phyloP scores from a whole-genome alignment of 768 basidiomycete species.

The Rhodotorula toruloides region DNA sequence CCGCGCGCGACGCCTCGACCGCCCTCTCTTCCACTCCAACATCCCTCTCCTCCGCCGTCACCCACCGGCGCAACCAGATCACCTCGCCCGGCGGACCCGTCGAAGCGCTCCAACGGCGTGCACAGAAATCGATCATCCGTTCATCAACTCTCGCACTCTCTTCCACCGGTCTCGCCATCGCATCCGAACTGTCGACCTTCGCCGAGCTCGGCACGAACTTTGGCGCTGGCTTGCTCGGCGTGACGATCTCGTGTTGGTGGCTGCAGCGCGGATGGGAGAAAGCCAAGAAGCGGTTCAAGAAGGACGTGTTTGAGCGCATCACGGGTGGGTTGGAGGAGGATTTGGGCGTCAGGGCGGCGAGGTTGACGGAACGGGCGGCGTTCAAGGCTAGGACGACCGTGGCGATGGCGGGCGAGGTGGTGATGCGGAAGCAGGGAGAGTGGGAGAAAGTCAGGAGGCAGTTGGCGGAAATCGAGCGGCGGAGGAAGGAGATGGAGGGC shows the following conservation, averaged over 20 bases:
- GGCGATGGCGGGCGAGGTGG: not conserved
- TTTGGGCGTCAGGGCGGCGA: slow-evolving; percentile 14
- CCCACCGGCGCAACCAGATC: slow-evolving; percentile 29
- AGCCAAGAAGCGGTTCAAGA: slow-evolving; percentile 32
- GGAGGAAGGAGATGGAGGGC: not conserved
- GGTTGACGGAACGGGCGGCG: not conserved
- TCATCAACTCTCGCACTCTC: not conserved
- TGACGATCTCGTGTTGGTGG: slow-evolving; percentile 26
- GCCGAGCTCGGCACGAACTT: slow-evolving; percentile 21
- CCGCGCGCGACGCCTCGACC: not conserved
- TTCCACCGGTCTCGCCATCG: not conserved
- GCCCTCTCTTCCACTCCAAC: not conserved
- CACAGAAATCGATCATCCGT: slow-evolving; percentile 29
- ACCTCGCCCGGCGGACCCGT: slow-evolving; percentile 33
- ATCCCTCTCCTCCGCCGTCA: slow-evolving; percentile 31
- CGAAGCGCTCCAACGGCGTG: slow-evolving; percentile 34
- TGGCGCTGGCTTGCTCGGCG: slow-evolving; percentile 30
- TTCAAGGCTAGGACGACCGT: not conserved
- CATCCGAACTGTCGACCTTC: not conserved
- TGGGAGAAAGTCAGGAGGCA: not conserved
- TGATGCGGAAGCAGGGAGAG: not conserved
- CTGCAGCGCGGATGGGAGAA: slow-evolving; percentile 39
- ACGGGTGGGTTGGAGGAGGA: slow-evolving; percentile 32
- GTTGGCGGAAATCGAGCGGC: not conserved
- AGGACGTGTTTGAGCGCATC: slow-evolving; percentile 27